Conservation (phyloP, 2,329 filamentous ascomycete genomes). For the Aaosphaeria arxii region DNA sequence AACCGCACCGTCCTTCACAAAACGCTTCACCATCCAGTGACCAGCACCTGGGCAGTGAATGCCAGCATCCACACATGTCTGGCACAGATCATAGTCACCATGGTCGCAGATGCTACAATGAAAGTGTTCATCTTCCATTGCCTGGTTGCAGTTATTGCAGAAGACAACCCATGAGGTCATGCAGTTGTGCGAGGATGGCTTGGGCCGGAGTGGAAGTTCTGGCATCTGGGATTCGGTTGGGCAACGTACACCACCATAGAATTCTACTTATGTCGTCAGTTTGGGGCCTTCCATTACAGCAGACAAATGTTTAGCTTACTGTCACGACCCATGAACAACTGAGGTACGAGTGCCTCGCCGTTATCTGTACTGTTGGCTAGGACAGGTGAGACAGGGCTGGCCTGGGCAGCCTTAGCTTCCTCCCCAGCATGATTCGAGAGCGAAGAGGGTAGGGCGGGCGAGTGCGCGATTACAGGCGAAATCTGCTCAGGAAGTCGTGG, state of each 20-base stretch:
- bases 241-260: constrained; percentile 24
- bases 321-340: constrained; percentile 35
- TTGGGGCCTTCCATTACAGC: neutral
- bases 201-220: constrained; percentile 39
- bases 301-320: constrained; percentile 18
- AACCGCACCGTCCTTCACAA: constrained; percentile 73
- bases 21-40: constrained; percentile 95
- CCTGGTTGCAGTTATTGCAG: constrained; percentile 84
- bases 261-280: constrained; percentile 17
- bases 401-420: constrained; percentile 10
- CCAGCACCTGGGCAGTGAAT: constrained; percentile 72
- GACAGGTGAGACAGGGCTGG: constrained; percentile 22
- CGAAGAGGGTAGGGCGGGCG: constrained; percentile 10
- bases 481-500: constrained; percentile 16
- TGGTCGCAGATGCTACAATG: constrained; percentile 93
- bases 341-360: constrained; percentile 41
- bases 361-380: constrained; percentile 14
- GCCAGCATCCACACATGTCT: constrained; percentile 71
- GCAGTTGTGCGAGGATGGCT: constrained; percentile 27
- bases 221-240: constrained; percentile 15
- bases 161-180: constrained; percentile 71
- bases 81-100: constrained; percentile 93
- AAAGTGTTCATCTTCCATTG: constrained; percentile 80
- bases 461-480: constrained; percentile 27
- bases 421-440: constrained; percentile 5